phyloP scores from a whole-genome alignment of 768 basidiomycete species.

The Sporobolomyces pararoseus region DNA sequence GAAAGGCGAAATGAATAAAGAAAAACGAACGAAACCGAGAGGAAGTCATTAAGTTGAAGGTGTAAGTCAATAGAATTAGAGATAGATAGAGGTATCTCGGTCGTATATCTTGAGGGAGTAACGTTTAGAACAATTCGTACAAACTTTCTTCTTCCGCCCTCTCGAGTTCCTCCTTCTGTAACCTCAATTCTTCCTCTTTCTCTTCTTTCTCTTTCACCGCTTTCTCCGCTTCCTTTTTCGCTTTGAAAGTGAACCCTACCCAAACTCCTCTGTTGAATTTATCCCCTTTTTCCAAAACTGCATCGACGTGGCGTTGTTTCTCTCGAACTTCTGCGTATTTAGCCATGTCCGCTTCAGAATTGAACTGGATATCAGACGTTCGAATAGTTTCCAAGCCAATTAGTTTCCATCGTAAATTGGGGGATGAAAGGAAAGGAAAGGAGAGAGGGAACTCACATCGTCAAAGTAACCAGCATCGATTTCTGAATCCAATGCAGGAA shows the following conservation, averaged over 20 bases:
- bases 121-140: conserved; percentile 23
- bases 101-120: no score
- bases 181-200: not conserved
- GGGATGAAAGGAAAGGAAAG: conserved; percentile 20
- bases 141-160: conserved; percentile 7
- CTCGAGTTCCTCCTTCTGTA: not conserved
- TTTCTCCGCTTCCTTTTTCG: conserved; percentile 37
- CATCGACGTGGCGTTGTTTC: conserved; percentile 91
- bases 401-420: conserved; percentile 3
- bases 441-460: conserved; percentile 33
- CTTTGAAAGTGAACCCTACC: conserved; percentile 48
- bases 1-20: no score
- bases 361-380: no score
- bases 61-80: no score
- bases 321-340: conserved; percentile 98
- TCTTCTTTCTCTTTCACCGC: conserved; percentile 14
- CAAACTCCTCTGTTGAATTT: conserved; percentile 44
- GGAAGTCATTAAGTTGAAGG: no score
- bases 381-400: not conserved
- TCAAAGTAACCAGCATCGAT: conserved; percentile 57
- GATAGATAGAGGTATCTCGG: no score
- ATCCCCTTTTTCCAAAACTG: conserved; percentile 74
- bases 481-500: conserved; percentile 89
- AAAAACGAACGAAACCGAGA: no score
- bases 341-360: conserved; percentile 86